Conservation (phyloP, 2,329 filamentous ascomycete genomes). For the Blastomyces parvus region DNA sequence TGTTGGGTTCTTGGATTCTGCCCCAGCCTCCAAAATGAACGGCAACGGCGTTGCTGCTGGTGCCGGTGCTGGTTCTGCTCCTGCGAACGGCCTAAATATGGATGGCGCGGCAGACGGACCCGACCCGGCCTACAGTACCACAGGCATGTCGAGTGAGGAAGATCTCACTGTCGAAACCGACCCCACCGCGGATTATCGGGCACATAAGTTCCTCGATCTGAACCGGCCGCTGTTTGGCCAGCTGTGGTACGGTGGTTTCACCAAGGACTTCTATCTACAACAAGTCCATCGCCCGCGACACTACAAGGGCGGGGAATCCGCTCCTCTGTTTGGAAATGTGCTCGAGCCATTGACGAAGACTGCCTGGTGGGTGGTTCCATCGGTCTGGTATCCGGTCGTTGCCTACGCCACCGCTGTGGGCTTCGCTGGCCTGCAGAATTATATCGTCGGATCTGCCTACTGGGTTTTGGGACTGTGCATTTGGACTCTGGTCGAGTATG, state of each 20-base stretch:
- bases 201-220: constrained; percentile 88
- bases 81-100: constrained; percentile 20
- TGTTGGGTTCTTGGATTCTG: constrained; percentile 65
- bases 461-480: constrained; percentile 62
- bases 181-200: constrained; percentile 63
- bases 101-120: constrained; percentile 36
- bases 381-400: constrained; percentile 73
- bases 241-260: constrained; percentile 79
- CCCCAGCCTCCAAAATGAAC: constrained; percentile 45
- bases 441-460: constrained; percentile 46
- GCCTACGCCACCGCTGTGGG: constrained; percentile 62
- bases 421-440: constrained; percentile 48
- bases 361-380: constrained; percentile 83
- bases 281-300: constrained; percentile 93
- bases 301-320: constrained; percentile 86
- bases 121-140: constrained; percentile 43
- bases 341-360: constrained; percentile 95
- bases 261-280: constrained; percentile 91
- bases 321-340: constrained; percentile 94
- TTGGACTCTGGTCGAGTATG: constrained; percentile 87
- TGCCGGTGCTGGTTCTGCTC: not conserved
- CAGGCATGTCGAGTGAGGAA: constrained; percentile 81
- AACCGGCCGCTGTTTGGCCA: constrained; percentile 76
- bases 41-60: constrained; percentile 23
- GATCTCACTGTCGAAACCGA: constrained; percentile 86